Percentiles rank a stretch among this genome's conserved stretches.
Conservation (phyloP, 768 basidiomycete species). For the Imleria badia region DNA sequence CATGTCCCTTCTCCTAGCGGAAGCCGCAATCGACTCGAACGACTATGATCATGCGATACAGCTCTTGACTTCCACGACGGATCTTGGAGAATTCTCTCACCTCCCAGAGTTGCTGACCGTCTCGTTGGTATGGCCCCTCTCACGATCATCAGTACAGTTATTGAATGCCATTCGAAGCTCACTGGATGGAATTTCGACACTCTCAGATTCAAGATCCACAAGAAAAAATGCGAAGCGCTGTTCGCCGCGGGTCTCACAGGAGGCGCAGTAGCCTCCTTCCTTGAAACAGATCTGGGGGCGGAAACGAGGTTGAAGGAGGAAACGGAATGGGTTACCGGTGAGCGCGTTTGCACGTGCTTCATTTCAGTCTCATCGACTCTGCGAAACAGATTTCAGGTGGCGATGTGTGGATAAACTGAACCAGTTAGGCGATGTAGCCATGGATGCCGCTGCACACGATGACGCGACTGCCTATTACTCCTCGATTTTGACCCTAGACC, state of each 20-base stretch:
- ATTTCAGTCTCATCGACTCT: background rate
- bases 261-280: conserved; percentile 5
- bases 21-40: conserved; percentile 5
- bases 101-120: conserved; percentile 13
- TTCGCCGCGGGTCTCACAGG: background rate
- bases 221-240: conserved; percentile 6
- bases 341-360: background rate
- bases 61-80: conserved; percentile 3
- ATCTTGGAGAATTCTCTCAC: background rate
- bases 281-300: background rate
- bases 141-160: background rate
- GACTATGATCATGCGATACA: conserved; percentile 8
- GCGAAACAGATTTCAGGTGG: conserved; percentile 3
- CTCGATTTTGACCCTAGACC: conserved; percentile 5
- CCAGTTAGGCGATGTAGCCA: conserved; percentile 6
- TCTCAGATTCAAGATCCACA: conserved; percentile 7
- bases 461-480: conserved; percentile 13
- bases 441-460: background rate
- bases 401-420: conserved; percentile 10
- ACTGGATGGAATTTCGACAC: conserved; percentile 15
- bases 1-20: conserved; percentile 15
- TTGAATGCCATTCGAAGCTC: conserved; percentile 7
- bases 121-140: conserved; percentile 9
- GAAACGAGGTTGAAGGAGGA: background rate
- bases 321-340: conserved; percentile 9